phyloP scores from a whole-genome alignment of 345 rosid genomes.

The Salix koriyanagi region DNA sequence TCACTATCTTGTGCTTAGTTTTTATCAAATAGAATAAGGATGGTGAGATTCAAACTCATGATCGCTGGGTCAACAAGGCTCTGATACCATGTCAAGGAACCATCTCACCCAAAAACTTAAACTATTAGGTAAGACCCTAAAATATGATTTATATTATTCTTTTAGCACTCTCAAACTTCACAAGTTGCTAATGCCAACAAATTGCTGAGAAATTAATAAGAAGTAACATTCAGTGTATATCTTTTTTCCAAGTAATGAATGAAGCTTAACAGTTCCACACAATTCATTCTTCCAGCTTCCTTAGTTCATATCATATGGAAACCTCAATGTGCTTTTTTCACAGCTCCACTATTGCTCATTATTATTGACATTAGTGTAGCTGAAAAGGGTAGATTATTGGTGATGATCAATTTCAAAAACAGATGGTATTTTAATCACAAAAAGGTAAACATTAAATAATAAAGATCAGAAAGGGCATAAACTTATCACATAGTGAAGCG shows the following conservation, averaged over 20 bases:
- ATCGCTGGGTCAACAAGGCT: accelerated
- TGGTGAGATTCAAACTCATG: no score
- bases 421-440: not conserved
- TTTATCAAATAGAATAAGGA: no score
- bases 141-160: no score
- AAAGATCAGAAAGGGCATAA: not conserved
- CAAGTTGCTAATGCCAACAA: not conserved
- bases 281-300: not conserved
- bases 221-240: not conserved
- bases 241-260: not conserved
- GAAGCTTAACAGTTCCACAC: not conserved
- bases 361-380: not conserved
- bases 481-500: not conserved
- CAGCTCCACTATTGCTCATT: not conserved
- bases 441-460: not conserved
- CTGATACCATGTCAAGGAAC: no score
- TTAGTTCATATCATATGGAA: not conserved
- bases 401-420: not conserved
- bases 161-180: not conserved
- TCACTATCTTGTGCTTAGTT: no score
- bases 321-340: not conserved
- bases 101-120: no score
- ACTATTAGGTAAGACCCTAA: no score
- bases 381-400: not conserved
- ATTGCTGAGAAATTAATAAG: not conserved